phyloP scores from a whole-genome alignment of 768 basidiomycete species.

The Kwoniella botswanensis region DNA sequence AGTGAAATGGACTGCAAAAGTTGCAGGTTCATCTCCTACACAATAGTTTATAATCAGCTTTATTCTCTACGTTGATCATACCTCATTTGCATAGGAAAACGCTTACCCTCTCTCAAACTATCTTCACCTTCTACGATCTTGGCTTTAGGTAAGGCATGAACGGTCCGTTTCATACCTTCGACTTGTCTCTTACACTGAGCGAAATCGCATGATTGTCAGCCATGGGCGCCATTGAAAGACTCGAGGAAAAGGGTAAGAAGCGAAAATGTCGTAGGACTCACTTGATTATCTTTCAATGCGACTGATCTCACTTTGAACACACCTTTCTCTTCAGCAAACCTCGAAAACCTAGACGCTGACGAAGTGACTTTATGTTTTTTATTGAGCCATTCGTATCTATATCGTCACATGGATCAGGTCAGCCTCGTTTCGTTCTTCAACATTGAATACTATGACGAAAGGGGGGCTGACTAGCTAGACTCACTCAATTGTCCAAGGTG shows the following conservation, averaged over 20 bases:
- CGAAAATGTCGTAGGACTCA: too few relatives aligned
- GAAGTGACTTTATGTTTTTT: slow-evolving; percentile 74
- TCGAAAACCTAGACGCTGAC: slow-evolving; percentile 80
- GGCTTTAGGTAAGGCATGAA: slow-evolving; percentile 85
- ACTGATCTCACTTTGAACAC: slow-evolving; percentile 85
- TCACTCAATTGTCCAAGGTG: slow-evolving; percentile 82
- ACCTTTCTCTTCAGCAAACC: slow-evolving; percentile 79
- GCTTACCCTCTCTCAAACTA: slow-evolving; percentile 77
- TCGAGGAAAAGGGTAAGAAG: too few relatives aligned
- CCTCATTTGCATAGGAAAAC: too few relatives aligned
- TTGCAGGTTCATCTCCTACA: slow-evolving; percentile 78
- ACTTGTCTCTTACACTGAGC: slow-evolving; percentile 71
- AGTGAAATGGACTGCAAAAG: slow-evolving; percentile 84
- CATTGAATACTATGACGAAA: too few relatives aligned
- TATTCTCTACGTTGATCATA: neutral
- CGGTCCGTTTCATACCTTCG: slow-evolving; percentile 71
- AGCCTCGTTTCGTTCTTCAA: too few relatives aligned
- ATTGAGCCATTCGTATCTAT: slow-evolving; percentile 79
- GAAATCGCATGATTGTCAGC: too few relatives aligned
- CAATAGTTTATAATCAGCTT: neutral
- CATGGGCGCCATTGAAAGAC: too few relatives aligned
- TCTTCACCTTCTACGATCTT: slow-evolving; percentile 87
- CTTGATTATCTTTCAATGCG: slow-evolving; percentile 86
- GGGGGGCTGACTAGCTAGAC: slow-evolving; percentile 3
- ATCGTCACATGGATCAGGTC: neutral